Conservation (phyloP, 2,329 filamentous ascomycete genomes). For the Alternaria gansuensis region DNA sequence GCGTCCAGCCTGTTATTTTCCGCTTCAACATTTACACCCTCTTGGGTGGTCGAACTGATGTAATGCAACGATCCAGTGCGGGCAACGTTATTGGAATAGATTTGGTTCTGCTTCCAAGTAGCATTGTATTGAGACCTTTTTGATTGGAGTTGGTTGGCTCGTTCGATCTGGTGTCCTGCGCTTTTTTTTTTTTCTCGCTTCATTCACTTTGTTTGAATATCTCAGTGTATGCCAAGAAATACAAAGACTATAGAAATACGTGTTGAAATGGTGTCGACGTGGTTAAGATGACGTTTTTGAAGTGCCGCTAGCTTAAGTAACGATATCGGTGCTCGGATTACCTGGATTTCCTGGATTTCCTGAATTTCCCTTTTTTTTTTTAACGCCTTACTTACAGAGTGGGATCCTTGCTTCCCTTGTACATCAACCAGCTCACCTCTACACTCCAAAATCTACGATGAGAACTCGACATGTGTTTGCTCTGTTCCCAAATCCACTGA, state of each 20-base stretch:
- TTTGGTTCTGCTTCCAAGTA: not conserved
- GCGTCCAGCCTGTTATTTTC: not conserved
- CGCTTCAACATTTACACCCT: not conserved
- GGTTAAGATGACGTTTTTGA: not conserved
- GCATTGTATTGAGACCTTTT: not conserved
- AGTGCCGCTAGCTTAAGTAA: too few relatives aligned
- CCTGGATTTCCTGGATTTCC: too few relatives aligned
- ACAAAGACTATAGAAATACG: not conserved
- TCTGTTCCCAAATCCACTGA: not conserved
- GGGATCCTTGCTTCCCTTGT: not conserved
- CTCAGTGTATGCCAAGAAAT: conserved; percentile 8
- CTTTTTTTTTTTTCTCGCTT: conserved; percentile 3
- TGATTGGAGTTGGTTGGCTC: conserved; percentile 3
- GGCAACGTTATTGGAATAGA: conserved; percentile 34
- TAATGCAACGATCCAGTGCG: conserved; percentile 44
- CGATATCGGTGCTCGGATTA: too few relatives aligned
- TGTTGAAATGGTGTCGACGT: not conserved
- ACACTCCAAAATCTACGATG: not conserved
- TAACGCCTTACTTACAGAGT: not conserved
- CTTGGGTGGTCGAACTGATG: conserved; percentile 18
- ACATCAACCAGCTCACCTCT: not conserved
- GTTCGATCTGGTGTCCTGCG: not conserved
- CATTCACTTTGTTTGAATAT: conserved; percentile 3
- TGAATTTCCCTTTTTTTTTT: too few relatives aligned
- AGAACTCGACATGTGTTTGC: not conserved